Conservation (phyloP, 176 grass and related monocot species). For the Rhynchospora pubera region DNA sequence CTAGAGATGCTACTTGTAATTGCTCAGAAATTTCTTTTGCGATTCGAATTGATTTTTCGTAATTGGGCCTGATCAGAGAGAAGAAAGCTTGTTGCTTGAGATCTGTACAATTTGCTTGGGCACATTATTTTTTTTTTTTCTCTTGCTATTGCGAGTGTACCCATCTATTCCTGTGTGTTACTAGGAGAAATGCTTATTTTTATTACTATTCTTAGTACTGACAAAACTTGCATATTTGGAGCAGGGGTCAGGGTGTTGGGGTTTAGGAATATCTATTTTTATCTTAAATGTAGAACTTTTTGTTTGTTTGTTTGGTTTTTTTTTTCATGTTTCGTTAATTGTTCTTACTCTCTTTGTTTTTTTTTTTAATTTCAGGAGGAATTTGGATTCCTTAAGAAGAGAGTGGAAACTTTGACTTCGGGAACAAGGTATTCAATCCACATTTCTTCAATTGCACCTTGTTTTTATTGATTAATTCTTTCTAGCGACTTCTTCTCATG, state of each 20-base stretch:
- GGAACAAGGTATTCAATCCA: slow-evolving; percentile 7
- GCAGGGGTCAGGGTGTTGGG: neutral
- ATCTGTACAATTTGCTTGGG: slow-evolving; percentile 10
- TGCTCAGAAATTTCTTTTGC: neutral
- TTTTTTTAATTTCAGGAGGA: neutral
- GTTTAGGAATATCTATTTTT: slow-evolving; percentile 2
- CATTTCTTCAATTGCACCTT: slow-evolving; percentile 8
- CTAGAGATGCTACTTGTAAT: slow-evolving; percentile 15
- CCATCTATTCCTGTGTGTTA: neutral
- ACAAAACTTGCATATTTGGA: neutral
- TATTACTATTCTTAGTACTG: slow-evolving; percentile 11
- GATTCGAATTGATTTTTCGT: neutral
- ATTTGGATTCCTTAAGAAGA: slow-evolving; percentile 5
- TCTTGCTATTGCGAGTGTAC: neutral
- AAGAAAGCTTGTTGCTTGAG: neutral
- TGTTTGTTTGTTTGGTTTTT: no score
- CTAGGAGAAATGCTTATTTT: neutral
- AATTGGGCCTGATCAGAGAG: slow-evolving; percentile 18
- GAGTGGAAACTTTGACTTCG: neutral
- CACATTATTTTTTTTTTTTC: neutral
- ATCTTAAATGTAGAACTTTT: neutral
- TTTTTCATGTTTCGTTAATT: neutral
- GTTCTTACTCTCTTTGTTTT: neutral
- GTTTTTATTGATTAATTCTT: neutral
- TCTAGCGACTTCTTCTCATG: neutral